phyloP scores from a whole-genome alignment of 179 eudicot species.

The Amaranthus tricolor region DNA sequence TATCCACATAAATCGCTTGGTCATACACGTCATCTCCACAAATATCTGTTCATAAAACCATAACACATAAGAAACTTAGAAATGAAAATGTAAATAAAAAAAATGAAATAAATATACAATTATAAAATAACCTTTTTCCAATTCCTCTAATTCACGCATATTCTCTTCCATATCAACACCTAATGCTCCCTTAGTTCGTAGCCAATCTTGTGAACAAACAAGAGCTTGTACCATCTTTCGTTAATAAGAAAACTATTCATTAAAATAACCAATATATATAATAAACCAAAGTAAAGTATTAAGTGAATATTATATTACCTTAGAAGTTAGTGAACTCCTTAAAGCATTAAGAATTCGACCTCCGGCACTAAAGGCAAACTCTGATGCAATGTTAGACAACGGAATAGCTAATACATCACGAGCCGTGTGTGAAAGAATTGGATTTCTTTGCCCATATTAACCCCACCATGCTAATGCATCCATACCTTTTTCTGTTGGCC shows the following conservation, averaged over 20 bases:
- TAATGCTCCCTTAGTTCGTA: not conserved
- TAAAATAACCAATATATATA: too few relatives aligned
- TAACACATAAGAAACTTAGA: too few relatives aligned
- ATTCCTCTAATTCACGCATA: not conserved
- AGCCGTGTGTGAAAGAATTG: not conserved
- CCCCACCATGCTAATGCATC: conserved; percentile 10
- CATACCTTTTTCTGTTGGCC: not conserved
- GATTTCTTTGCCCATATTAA: not conserved
- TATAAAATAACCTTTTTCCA: not conserved
- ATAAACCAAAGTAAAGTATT: too few relatives aligned
- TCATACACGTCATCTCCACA: too few relatives aligned
- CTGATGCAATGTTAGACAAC: conserved; percentile 3
- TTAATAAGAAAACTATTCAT: not conserved
- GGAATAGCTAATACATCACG: conserved; percentile 1
- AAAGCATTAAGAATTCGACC: not conserved
- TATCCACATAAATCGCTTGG: too few relatives aligned
- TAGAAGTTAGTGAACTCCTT: conserved; percentile 1
- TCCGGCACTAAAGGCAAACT: not conserved
- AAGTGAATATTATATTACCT: not conserved
- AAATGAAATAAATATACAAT: too few relatives aligned
- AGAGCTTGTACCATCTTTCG: not conserved
- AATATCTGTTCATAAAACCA: too few relatives aligned
- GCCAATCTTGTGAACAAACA: not conserved
- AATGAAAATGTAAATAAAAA: too few relatives aligned
- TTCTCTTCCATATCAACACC: not conserved